Percentiles rank a stretch among this genome's conserved stretches.
phyloP scores from a whole-genome alignment of 2,329 filamentous ascomycete species.

The Cyanodermella asteris region DNA sequence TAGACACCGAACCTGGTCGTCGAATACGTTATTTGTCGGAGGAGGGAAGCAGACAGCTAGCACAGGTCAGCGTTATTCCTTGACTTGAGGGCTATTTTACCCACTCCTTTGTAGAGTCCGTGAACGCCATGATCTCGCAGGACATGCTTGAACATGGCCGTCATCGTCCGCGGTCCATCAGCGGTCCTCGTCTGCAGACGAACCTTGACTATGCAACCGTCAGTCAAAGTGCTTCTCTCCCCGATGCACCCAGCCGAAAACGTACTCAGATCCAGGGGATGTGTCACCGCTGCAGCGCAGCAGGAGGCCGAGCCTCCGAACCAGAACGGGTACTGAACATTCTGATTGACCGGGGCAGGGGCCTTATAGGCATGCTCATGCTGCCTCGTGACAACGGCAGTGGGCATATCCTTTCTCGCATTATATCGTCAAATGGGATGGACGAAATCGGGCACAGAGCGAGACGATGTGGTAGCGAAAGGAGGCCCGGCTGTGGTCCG shows the following conservation, averaged over 20 bases:
- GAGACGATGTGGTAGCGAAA: too few species aligned
- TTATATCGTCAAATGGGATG: too few species aligned
- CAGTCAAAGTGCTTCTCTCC: constrained; percentile 1
- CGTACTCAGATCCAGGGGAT: constrained; percentile 79
- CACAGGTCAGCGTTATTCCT: constrained; percentile 1
- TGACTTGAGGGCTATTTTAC: constrained; percentile 7
- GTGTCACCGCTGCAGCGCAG: constrained; percentile 75
- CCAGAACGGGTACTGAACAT: constrained; percentile 60
- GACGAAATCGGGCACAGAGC: too few species aligned
- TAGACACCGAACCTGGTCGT: constrained; percentile 94
- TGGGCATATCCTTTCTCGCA: background rate
- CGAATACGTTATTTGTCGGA: constrained; percentile 88
- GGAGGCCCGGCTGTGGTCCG: too few species aligned
- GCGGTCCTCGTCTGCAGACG: constrained; percentile 66
- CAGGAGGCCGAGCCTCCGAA: constrained; percentile 90
- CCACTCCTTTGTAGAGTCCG: constrained; percentile 67
- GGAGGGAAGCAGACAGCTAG: constrained; percentile 65
- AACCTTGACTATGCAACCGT: constrained; percentile 34
- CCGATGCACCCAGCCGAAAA: background rate
- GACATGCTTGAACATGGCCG: constrained; percentile 68
- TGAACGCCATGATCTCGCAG: constrained; percentile 50
- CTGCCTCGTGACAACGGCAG: too few species aligned
- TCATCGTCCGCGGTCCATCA: constrained; percentile 58
- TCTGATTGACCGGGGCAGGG: too few species aligned
- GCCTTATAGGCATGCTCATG: too few species aligned